These are phyloP conservation scores for Apophysomyces sp. DNA, from an alignment of 371 early-diverging fungal species.

Conservation along the genomic window DNA sequence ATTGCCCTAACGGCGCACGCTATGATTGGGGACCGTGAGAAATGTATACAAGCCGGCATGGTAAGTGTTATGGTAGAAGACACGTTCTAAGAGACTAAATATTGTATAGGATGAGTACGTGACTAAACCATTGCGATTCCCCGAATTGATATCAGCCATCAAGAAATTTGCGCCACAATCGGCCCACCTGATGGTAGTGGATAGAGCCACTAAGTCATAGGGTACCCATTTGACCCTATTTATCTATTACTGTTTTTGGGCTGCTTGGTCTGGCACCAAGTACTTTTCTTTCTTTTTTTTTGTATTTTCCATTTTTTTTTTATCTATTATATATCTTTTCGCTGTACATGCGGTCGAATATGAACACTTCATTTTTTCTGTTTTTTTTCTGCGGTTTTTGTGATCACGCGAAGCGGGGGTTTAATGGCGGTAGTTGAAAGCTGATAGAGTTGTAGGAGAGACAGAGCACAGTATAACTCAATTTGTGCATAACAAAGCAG, in stretches of 20 bases:
- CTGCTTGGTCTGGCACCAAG: not conserved
- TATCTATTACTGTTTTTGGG: not conserved
- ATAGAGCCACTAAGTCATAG: conserved; percentile 3
- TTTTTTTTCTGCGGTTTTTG: too few species aligned
- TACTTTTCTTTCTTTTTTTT: not conserved
- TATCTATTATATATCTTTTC: not conserved
- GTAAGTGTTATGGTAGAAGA: conserved; percentile 23
- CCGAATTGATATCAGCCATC: conserved; percentile 57
- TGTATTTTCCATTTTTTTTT: not conserved
- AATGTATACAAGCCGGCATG: conserved; percentile 70
- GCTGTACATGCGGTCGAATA: not conserved
- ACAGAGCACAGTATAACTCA: too few species aligned
- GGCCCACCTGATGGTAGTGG: conserved; percentile 6
- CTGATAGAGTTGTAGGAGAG: too few species aligned
- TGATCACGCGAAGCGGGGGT: too few species aligned
- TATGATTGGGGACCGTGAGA: conserved; percentile 75
- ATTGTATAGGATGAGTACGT: conserved; percentile 61
- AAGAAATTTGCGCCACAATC: conserved; percentile 45
- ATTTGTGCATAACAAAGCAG: too few species aligned
- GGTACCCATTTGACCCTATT: not conserved
- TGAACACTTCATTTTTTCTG: not conserved
- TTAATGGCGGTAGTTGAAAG: too few species aligned
- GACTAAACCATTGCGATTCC: conserved; percentile 58
- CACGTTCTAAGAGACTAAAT: not conserved
- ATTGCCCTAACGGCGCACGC: conserved; percentile 79